Percentiles rank a stretch among this genome's conserved stretches.
Conservation (phyloP, 2,329 filamentous ascomycete species). For the Paraconiothyrium brasiliense region DNA sequence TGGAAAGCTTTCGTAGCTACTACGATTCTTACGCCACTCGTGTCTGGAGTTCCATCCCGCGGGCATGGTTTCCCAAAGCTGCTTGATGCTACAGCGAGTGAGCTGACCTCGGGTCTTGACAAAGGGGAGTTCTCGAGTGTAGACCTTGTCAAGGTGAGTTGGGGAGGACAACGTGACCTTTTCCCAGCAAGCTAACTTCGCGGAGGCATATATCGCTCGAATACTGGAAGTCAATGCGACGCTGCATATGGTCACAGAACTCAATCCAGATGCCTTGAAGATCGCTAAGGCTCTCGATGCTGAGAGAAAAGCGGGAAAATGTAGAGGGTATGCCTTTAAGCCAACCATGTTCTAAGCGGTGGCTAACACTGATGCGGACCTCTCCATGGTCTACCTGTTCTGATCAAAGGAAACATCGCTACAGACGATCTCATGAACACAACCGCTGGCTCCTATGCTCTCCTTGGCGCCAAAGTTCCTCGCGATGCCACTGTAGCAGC, state of each 20-base stretch:
- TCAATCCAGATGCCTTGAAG: conserved; percentile 64
- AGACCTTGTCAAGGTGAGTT: conserved; percentile 59
- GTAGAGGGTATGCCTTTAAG: conserved; percentile 52
- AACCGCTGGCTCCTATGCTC: conserved; percentile 70
- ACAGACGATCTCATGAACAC: conserved; percentile 71
- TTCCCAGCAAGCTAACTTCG: not conserved
- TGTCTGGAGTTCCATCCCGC: conserved; percentile 20
- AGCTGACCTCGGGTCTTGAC: conserved; percentile 60
- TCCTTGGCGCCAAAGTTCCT: conserved; percentile 66
- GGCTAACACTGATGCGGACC: conserved; percentile 49
- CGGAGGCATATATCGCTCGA: conserved; percentile 60
- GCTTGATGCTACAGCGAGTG: conserved; percentile 62
- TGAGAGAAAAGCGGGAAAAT: conserved; percentile 58
- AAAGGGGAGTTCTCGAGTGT: conserved; percentile 63
- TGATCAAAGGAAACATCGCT: conserved; percentile 74
- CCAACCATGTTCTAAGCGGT: not conserved
- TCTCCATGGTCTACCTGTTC: conserved; percentile 71
- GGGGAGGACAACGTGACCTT: not conserved
- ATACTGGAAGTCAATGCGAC: conserved; percentile 64
- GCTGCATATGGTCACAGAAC: conserved; percentile 62
- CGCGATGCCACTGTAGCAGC: conserved; percentile 67
- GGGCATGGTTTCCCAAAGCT: conserved; percentile 48
- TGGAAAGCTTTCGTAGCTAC: conserved; percentile 31
- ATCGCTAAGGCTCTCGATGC: conserved; percentile 61
- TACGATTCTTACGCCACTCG: conserved; percentile 23